Evolutionary conservation across 306 rosid genomes (phyloP).

Genomic region (Carpinus viminea): DNA sequence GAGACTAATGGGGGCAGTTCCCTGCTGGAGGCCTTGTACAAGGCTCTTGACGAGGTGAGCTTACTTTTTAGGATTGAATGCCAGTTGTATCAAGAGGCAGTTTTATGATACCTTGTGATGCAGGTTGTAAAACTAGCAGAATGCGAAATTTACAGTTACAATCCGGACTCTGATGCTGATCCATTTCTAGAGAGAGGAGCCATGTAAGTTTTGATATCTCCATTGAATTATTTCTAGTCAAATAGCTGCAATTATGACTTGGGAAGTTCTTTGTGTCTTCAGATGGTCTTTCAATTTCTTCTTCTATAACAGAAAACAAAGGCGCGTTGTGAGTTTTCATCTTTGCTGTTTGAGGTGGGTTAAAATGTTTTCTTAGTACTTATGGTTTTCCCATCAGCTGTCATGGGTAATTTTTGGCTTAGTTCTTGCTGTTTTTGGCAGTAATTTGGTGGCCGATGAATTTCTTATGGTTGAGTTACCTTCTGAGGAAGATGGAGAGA

Average conservation of each 20-base stretch:
- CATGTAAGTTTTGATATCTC: constrained; percentile 48
- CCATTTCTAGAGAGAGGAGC: constrained; percentile 80
- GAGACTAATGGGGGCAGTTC: constrained; percentile 75
- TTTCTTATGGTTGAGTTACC: constrained; percentile 47
- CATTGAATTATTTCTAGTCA: not conserved
- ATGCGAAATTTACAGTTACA: constrained; percentile 82
- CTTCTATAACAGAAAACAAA: constrained; percentile 85
- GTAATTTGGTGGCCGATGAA: constrained; percentile 76
- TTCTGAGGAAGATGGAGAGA: constrained; percentile 70
- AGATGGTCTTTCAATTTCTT: constrained; percentile 97
- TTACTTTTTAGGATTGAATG: constrained; percentile 23
- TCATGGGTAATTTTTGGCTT: constrained; percentile 9
- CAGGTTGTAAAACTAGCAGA: constrained; percentile 80
- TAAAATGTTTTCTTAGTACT: not conserved
- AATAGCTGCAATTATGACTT: constrained; percentile 14
- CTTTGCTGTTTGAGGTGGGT: constrained; percentile 85
- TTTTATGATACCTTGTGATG: constrained; percentile 37
- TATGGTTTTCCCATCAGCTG: constrained; percentile 9
- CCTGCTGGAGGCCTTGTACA: constrained; percentile 67
- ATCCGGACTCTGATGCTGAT: constrained; percentile 80
- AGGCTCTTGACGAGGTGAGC: constrained; percentile 88
- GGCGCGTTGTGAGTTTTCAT: constrained; percentile 78
- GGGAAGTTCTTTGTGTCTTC: constrained; percentile 29
- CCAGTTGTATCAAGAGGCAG: constrained; percentile 26
- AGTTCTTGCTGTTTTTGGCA: constrained; percentile 36